Evolutionary conservation across 345 rosid species (phyloP), one percentile per base, ranked within the genome.

Genomic region (Geranium rotundifolium): DNA sequence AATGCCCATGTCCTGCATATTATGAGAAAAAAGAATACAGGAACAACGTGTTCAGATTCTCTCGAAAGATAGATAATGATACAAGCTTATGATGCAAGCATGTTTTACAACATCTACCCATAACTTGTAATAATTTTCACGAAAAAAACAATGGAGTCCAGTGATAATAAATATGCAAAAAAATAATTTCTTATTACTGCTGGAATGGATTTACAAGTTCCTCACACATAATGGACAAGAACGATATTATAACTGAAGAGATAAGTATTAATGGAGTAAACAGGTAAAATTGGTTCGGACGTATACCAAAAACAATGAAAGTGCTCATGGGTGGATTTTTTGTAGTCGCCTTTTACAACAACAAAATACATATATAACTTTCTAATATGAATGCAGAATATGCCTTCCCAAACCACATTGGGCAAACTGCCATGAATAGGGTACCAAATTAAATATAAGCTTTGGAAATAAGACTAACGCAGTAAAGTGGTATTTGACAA

Each of bases 1-100:
- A 72, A 95, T 85, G 58, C 89, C 86, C 99, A 95, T 95, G 79
- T 88, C 96, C 97, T 93, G 83, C 66, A 79, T 68, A 75, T 57
- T 31, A 69, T 63, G 52, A 54, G 52, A 65, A 7, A 17, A 17
- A 13, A 49, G 39, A 52, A 34, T 27, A 58, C 5, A 61, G 18
- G 39, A 7, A 54, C 69, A 64, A 59, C 13, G 7, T 17, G 56
- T 55, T 34, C 57, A 17, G 16, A 39, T 56, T 7, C 56, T 39
- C 20, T 54, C 39, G 12, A 10, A 1, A 6, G 12, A 6, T 37
- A 37, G 46, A 37, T 34, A 29, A 65, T 30, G 37, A 27, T 27
- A 54, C 20, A 29, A 30, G 18, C 27, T 15, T 29, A 23, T 59
- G 63, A 16, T 58, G n/a, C 19, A 69, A 41, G 60, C 65, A 19